These are phyloP conservation scores for Pneumocystis oryctolagi DNA, from an alignment of 1,139 yeast species.

Conservation along the genomic window DNA sequence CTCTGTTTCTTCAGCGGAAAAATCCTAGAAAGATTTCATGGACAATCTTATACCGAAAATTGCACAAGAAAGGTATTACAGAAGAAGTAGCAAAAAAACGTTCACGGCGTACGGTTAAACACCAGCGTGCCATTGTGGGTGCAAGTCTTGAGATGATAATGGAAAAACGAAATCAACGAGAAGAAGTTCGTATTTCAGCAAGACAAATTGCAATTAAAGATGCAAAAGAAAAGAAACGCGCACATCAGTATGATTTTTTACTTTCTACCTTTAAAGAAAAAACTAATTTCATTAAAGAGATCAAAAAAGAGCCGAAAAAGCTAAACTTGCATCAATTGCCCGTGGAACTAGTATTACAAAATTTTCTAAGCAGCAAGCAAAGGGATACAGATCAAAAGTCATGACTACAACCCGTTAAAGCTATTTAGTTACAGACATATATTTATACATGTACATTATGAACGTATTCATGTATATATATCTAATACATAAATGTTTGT, in stretches of 20 bases:
- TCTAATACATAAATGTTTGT: neutral
- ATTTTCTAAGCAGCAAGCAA: constrained; percentile 29
- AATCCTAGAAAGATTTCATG: constrained; percentile 99
- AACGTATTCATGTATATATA: neutral
- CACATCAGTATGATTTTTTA: constrained; percentile 82
- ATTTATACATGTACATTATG: neutral
- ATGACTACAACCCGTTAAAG: neutral
- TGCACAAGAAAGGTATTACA: constrained; percentile 99
- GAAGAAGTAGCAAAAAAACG: constrained; percentile 96
- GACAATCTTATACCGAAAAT: constrained; percentile 99
- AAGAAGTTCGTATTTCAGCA: constrained; percentile 95
- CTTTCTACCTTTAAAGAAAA: constrained; percentile 67
- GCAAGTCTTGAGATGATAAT: constrained; percentile 97
- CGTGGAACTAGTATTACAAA: constrained; percentile 38
- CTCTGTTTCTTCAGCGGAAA: constrained; percentile 99
- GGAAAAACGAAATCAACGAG: constrained; percentile 92
- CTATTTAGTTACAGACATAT: neutral
- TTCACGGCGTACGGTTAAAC: constrained; percentile 92
- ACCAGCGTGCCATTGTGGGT: constrained; percentile 98
- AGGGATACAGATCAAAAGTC: constrained; percentile 20
- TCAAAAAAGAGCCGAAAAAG: neutral
- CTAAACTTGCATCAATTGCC: neutral
- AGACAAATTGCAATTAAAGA: constrained; percentile 81
- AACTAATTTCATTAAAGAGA: constrained; percentile 35
- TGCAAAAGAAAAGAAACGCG: constrained; percentile 94